These are phyloP conservation scores for Claviceps monticola DNA, from an alignment of 2,329 filamentous ascomycete genomes.

Conservation along the genomic window DNA sequence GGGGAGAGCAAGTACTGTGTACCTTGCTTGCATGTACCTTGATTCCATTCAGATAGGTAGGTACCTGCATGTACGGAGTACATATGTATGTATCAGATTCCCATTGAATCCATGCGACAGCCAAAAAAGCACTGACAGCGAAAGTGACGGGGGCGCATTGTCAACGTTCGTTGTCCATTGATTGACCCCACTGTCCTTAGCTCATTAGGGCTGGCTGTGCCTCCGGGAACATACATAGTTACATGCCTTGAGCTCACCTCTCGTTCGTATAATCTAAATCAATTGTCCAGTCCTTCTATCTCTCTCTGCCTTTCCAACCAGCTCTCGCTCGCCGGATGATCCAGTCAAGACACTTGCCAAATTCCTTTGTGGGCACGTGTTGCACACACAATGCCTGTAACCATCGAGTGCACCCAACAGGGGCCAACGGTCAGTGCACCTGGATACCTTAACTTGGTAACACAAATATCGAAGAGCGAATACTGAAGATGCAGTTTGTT, in stretches of 20 bases:
- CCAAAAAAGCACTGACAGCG: not conserved
- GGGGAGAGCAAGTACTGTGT: too few species aligned
- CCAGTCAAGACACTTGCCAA: not conserved
- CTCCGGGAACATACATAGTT: not conserved
- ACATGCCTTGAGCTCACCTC: not conserved
- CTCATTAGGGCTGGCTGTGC: not conserved
- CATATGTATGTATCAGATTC: too few species aligned
- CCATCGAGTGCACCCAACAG: conserved; percentile 1
- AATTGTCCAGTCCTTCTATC: not conserved
- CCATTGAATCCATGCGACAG: not conserved
- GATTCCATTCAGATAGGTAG: too few species aligned
- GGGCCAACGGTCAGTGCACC: conserved; percentile 1
- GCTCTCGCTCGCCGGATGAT: not conserved
- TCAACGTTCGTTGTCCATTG: not conserved
- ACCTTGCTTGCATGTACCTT: too few species aligned
- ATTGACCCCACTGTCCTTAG: not conserved
- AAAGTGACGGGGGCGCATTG: not conserved
- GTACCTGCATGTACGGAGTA: too few species aligned
- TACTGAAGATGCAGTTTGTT: not conserved
- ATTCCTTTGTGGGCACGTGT: not conserved
- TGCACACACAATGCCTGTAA: conserved; percentile 2
- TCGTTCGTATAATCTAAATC: not conserved
- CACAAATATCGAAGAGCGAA: conserved; percentile 1
- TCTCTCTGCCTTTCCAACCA: not conserved
- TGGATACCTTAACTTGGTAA: conserved; percentile 2